Evolutionary conservation across 345 rosid species (phyloP).

Genomic region (Adansonia digitata): DNA sequence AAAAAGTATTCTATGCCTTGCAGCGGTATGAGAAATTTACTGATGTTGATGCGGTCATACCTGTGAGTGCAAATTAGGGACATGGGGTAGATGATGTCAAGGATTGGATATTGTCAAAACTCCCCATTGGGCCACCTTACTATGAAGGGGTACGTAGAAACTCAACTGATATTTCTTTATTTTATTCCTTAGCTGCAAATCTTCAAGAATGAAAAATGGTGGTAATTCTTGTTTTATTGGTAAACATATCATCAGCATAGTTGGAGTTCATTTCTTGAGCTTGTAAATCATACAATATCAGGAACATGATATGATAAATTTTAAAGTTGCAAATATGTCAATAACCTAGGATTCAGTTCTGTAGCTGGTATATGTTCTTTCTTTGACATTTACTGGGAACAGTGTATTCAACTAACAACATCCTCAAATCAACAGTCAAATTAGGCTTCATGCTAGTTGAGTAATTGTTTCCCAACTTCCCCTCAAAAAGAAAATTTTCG

Average conservation of each 20-base stretch:
- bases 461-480: not conserved
- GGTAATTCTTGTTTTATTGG: not conserved
- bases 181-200: not conserved
- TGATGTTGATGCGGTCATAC: slow-evolving; percentile 86
- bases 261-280: not conserved
- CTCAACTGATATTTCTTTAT: not conserved
- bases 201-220: not conserved
- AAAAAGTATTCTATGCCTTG: slow-evolving; percentile 24
- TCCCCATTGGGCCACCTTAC: slow-evolving; percentile 86
- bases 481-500: not conserved
- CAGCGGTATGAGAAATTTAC: slow-evolving; percentile 97
- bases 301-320: not conserved
- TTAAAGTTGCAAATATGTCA: not conserved
- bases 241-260: no score
- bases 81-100: slow-evolving; percentile 85
- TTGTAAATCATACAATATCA: not conserved
- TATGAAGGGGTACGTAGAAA: slow-evolving; percentile 65
- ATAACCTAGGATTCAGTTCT: not conserved
- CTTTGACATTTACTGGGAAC: not conserved
- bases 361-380: not conserved
- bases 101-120: slow-evolving; percentile 89
- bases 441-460: not conserved
- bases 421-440: not conserved
- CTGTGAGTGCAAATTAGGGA: slow-evolving; percentile 94
- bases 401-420: not conserved